Evolutionary conservation across 345 rosid genomes (phyloP), one percentile per base, ranked within the genome.

Genomic region (Eucalyptus tenuipes): DNA sequence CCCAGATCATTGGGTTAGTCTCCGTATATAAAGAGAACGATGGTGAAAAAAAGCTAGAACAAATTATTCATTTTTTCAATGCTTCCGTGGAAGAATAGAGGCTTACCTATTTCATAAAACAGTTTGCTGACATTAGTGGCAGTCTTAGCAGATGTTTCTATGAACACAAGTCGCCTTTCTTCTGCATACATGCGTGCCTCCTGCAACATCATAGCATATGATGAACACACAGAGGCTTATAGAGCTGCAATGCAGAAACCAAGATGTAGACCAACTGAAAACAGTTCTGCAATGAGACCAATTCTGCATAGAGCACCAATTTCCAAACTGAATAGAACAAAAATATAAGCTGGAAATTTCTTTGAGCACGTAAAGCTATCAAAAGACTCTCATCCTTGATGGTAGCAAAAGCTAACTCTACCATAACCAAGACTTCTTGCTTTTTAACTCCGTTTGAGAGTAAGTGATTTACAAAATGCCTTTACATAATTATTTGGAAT

Each of bases 131-230:
- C 99, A 89, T 96, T 96, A 18, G 89, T 88, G 37, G 99, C 96
- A 14, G 95, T 92, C 91, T 96, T 96, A 4, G 99, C 99, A 53
- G 99, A 96, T 86, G 98, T 94, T 91, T 96, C 99, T 94, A 95
- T 92, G 92, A 96, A 96, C 95, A 96, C 94, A 82, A 96, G 95
- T 90, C 94, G 94, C 91, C 94, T 94, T 91, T 95, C 99, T 92
- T 92, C 95, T 37, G 98, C 98, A 93, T 93, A 96, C 7, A 59
- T 85, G 88, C 91, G 93, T 66, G 95, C 99, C 50, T 95, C 99
- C 99, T 96, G 96, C 91, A 93, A 90, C 92, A 88, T 85, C 57
- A 75, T 79, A 75, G 29, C 49, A n/a, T 13, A 47, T 86, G 7
- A 49, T 89, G 45, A 71, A 71, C 82, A 71, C 1, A 1, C 22